phyloP scores from a whole-genome alignment of 257 asterid species.

The Fraxinus cuspidata region DNA sequence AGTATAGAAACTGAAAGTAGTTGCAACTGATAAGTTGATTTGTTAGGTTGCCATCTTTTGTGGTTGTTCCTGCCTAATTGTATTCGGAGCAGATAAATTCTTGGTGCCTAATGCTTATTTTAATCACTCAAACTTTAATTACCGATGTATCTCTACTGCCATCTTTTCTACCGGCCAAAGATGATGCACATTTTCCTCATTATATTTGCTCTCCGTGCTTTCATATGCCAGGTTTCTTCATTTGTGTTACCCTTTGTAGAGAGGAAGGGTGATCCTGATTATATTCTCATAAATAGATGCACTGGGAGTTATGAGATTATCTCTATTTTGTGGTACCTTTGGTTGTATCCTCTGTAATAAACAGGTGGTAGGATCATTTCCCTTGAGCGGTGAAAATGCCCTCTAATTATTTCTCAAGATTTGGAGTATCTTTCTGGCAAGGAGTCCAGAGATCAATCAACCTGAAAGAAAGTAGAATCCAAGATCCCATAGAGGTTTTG shows the following conservation, averaged over 20 bases:
- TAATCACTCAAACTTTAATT: not conserved
- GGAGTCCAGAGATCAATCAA: slow-evolving; percentile 50
- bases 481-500: slow-evolving; percentile 47
- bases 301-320: slow-evolving; percentile 66
- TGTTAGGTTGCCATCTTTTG: not conserved
- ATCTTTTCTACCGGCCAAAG: not conserved
- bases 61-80: not conserved
- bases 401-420: slow-evolving; percentile 57
- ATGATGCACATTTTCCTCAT: not conserved
- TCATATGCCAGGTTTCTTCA: slow-evolving; percentile 25
- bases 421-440: slow-evolving; percentile 47
- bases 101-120: not conserved
- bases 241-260: slow-evolving; percentile 17
- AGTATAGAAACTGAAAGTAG: not conserved
- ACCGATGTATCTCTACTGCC: not conserved
- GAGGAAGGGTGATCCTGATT: slow-evolving; percentile 28
- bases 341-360: slow-evolving; percentile 33
- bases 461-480: slow-evolving; percentile 46
- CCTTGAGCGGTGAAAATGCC: slow-evolving; percentile 58
- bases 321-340: slow-evolving; percentile 35
- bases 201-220: slow-evolving; percentile 17
- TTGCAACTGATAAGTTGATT: not conserved
- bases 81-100: not conserved
- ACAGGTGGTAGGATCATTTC: slow-evolving; percentile 29
- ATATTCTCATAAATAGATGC: slow-evolving; percentile 39